These are phyloP conservation scores for Leccinum subgranulosum DNA, from an alignment of 768 basidiomycete genomes.

Conservation along the genomic window DNA sequence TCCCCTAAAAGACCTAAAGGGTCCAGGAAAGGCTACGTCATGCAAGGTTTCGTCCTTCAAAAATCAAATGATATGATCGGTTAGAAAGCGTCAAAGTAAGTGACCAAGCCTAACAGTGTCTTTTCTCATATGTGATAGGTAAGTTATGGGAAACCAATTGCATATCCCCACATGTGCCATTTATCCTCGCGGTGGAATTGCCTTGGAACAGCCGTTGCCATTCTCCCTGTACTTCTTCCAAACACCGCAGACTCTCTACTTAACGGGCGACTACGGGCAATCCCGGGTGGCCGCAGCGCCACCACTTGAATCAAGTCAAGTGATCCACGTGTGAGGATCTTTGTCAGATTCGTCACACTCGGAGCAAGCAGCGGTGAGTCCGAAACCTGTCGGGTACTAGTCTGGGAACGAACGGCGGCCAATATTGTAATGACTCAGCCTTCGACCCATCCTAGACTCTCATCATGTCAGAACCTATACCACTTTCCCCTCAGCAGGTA, in stretches of 20 bases:
- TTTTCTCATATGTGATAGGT: neutral
- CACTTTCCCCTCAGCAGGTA: conserved; percentile 25
- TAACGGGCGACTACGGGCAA: neutral
- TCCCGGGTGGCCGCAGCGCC: neutral
- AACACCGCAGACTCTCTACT: neutral
- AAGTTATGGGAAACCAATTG: neutral
- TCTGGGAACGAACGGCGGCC: neutral
- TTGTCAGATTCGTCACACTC: neutral
- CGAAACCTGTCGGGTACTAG: neutral
- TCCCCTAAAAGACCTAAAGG: too few relatives aligned
- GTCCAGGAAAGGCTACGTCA: neutral
- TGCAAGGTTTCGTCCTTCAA: neutral
- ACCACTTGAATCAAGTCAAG: neutral
- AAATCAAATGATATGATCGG: neutral
- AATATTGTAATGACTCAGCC: neutral
- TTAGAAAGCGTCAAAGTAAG: neutral
- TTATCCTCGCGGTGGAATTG: neutral
- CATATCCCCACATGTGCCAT: neutral
- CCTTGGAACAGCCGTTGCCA: too few relatives aligned
- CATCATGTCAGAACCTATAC: conserved; percentile 13
- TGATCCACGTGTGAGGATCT: neutral
- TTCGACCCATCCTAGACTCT: neutral
- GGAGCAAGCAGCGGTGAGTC: neutral
- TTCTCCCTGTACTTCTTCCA: neutral
- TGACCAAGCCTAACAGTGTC: neutral